Percentiles rank a stretch among this genome's conserved stretches.
phyloP scores from a whole-genome alignment of 2,329 filamentous ascomycete species.

The Colletotrichum tamarilloi region DNA sequence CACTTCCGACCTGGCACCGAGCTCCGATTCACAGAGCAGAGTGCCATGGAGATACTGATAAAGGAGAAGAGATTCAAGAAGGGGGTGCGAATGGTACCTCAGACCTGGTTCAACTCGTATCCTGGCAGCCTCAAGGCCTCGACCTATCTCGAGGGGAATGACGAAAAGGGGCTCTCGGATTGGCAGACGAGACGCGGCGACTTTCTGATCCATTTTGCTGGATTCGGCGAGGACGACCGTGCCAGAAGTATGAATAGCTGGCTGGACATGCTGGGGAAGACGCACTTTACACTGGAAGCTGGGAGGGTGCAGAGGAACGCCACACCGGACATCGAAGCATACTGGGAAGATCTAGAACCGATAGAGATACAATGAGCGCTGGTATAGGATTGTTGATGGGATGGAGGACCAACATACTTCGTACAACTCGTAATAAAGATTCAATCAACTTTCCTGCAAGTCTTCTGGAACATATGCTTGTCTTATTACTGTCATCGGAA shows the following conservation, averaged over 20 bases:
- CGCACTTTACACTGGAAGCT: no score
- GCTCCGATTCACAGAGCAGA: slow-evolving; percentile 36
- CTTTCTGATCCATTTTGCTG: slow-evolving; percentile 38
- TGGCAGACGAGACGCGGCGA: slow-evolving; percentile 29
- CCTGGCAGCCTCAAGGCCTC: slow-evolving; percentile 1
- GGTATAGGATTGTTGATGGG: no score
- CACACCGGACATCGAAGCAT: not conserved
- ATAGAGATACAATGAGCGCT: not conserved
- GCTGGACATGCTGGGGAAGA: not conserved
- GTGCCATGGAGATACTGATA: slow-evolving; percentile 37
- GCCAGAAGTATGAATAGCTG: not conserved
- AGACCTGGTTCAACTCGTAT: slow-evolving; percentile 39
- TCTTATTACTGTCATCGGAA: no score
- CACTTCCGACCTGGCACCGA: slow-evolving; percentile 31
- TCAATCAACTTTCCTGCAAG: no score
- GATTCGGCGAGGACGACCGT: not conserved
- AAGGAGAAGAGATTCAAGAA: slow-evolving; percentile 24
- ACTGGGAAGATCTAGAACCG: not conserved
- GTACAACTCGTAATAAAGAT: no score
- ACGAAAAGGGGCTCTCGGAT: slow-evolving; percentile 7
- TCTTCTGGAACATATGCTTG: no score
- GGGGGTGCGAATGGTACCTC: slow-evolving; percentile 30
- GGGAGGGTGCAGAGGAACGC: not conserved
- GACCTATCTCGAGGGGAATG: not conserved
- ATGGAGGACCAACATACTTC: no score